Percentiles rank a stretch among this genome's conserved stretches.
Conservation (phyloP, 352 stramenopile genomes). For the Phytophthora hybrid region DNA sequence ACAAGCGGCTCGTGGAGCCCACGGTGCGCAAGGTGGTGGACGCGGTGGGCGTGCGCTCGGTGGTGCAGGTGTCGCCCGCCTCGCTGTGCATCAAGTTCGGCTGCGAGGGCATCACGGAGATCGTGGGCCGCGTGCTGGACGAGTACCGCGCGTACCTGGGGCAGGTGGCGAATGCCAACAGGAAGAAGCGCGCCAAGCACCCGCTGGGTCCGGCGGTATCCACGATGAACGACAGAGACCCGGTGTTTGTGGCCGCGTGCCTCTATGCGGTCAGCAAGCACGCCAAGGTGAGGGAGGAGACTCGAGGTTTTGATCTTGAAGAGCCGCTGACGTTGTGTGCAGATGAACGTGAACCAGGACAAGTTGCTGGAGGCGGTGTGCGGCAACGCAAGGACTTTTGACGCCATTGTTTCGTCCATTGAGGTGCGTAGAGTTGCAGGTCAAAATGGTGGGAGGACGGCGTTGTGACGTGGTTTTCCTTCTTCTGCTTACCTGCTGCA, state of each 20-base stretch:
- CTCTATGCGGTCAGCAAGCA: conserved; percentile 74
- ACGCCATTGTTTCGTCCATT: conserved; percentile 74
- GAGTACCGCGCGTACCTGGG: conserved; percentile 53
- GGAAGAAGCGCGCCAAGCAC: conserved; percentile 30
- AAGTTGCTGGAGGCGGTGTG: conserved; percentile 70
- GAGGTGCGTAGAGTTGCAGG: conserved; percentile 40
- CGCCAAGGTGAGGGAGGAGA: conserved; percentile 47
- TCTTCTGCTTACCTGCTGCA: too few species aligned
- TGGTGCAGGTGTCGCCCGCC: conserved; percentile 57
- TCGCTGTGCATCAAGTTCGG: conserved; percentile 80
- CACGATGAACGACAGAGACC: conserved; percentile 51
- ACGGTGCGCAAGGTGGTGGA: conserved; percentile 61
- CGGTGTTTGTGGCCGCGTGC: conserved; percentile 72
- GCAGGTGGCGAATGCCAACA: conserved; percentile 28
- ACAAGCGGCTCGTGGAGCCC: conserved; percentile 52
- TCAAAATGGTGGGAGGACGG: not conserved
- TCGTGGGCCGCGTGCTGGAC: conserved; percentile 62
- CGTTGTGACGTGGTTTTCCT: not conserved
- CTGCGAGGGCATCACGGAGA: conserved; percentile 70
- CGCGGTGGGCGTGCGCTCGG: conserved; percentile 52
- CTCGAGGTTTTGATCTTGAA: conserved; percentile 7
- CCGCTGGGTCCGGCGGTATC: conserved; percentile 22
- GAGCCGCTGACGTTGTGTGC: conserved; percentile 12
- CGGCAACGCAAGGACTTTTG: conserved; percentile 67
- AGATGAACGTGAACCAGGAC: conserved; percentile 69